These are phyloP conservation scores for Arthonia radiata DNA, from an alignment of 495 filamentous ascomycete genomes.

Conservation along the genomic window DNA sequence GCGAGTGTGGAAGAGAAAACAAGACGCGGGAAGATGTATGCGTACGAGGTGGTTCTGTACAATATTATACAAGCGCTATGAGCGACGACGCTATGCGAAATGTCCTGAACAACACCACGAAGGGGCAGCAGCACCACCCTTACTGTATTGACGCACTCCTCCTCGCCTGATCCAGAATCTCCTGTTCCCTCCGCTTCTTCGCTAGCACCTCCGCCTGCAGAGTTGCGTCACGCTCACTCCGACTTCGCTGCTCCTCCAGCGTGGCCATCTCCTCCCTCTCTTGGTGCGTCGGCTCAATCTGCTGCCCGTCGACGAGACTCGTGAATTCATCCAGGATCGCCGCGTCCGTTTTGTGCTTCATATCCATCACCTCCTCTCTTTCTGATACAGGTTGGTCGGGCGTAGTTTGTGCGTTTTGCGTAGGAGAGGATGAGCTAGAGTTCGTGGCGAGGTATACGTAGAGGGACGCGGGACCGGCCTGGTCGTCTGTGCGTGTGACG, in stretches of 20 bases:
- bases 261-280: constrained; percentile 34
- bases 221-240: constrained; percentile 28
- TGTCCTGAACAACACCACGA: background rate
- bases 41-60: background rate
- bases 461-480: constrained; percentile 35
- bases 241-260: constrained; percentile 28
- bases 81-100: constrained; percentile 2
- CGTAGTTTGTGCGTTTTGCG: constrained; percentile 9
- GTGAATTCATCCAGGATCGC: constrained; percentile 48
- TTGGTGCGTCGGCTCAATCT: constrained; percentile 29
- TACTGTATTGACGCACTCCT: constrained; percentile 3
- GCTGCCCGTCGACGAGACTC: constrained; percentile 37
- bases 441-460: constrained; percentile 39
- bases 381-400: constrained; percentile 18
- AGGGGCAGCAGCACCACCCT: background rate
- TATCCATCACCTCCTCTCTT: constrained; percentile 27
- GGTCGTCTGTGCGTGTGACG: constrained; percentile 36
- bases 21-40: background rate
- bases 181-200: constrained; percentile 36
- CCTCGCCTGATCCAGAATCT: constrained; percentile 13
- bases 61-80: background rate
- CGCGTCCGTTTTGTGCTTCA: constrained; percentile 32
- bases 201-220: constrained; percentile 34
- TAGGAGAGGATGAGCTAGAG: constrained; percentile 11
- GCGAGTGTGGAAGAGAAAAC: background rate